These are phyloP conservation scores for Fusarium succisae DNA, from an alignment of 2,329 filamentous ascomycete genomes.

Conservation along the genomic window DNA sequence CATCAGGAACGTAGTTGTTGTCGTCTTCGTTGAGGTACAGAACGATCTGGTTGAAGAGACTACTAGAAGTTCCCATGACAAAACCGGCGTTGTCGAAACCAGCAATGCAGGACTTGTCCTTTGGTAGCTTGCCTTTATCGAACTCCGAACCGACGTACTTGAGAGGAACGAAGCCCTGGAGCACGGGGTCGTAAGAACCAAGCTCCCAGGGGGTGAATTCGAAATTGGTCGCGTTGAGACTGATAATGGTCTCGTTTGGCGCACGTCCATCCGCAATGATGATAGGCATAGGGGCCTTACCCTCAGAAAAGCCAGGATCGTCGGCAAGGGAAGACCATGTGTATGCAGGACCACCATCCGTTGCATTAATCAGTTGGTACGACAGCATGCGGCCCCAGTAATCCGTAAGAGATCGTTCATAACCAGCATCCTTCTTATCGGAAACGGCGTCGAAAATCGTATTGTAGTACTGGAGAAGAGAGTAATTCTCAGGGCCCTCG, in stretches of 20 bases:
- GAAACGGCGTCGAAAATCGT: conserved; percentile 48
- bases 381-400: conserved; percentile 89
- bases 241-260: conserved; percentile 55
- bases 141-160: conserved; percentile 69
- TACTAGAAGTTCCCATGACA: conserved; percentile 83
- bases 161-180: conserved; percentile 68
- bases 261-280: conserved; percentile 59
- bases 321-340: conserved; percentile 79
- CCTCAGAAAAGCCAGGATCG: conserved; percentile 54
- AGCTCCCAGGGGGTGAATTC: conserved; percentile 75
- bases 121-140: conserved; percentile 55
- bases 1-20: conserved; percentile 60
- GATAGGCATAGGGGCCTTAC: conserved; percentile 58
- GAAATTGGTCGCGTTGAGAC: conserved; percentile 68
- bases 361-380: conserved; percentile 83
- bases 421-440: conserved; percentile 53
- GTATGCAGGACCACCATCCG: conserved; percentile 76
- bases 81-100: conserved; percentile 85
- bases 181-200: conserved; percentile 69
- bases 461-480: conserved; percentile 52
- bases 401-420: conserved; percentile 78
- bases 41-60: conserved; percentile 77
- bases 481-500: conserved; percentile 50
- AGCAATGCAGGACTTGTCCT: conserved; percentile 57
- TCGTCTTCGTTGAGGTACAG: conserved; percentile 71